phyloP scores from a whole-genome alignment of 352 stramenopile genomes.

The Globisporangium carolinianum region DNA sequence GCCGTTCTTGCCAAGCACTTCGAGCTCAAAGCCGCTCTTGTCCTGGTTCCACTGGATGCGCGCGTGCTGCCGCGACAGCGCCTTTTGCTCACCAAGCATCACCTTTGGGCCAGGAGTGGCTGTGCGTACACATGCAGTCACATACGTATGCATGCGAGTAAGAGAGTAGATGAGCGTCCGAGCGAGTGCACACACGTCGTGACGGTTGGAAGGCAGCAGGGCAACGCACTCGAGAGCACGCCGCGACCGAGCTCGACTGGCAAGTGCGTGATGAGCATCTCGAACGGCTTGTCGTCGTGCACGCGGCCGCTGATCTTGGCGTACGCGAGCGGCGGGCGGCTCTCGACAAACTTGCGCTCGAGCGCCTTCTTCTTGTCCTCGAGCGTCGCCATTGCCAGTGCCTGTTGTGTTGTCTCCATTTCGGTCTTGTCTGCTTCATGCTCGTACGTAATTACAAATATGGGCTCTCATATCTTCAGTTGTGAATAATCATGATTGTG shows the following conservation, averaged over 20 bases:
- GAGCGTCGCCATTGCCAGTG: conserved; percentile 14
- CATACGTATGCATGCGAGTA: neutral
- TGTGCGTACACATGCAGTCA: conserved; percentile 7
- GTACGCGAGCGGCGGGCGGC: conserved; percentile 71
- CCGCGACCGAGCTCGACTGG: conserved; percentile 68
- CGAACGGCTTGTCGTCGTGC: conserved; percentile 53
- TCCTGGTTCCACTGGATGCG: conserved; percentile 73
- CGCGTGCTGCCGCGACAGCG: conserved; percentile 68
- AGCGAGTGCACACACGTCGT: neutral
- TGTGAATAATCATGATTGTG: neutral
- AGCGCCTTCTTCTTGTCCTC: conserved; percentile 29
- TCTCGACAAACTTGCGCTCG: conserved; percentile 69
- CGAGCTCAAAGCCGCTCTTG: conserved; percentile 69
- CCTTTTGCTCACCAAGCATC: conserved; percentile 71
- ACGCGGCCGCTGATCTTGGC: conserved; percentile 65
- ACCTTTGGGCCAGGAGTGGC: conserved; percentile 40
- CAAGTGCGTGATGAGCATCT: conserved; percentile 74
- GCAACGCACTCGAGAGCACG: conserved; percentile 22
- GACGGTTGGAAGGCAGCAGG: neutral
- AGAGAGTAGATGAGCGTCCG: neutral
- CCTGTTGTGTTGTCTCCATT: neutral
- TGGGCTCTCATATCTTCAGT: neutral
- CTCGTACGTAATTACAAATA: too few species aligned
- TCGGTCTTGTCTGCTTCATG: too few species aligned
- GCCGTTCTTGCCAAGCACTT: conserved; percentile 79